Evolutionary conservation across 1,284 basidiomycete genomes (phyloP).

Genomic region (Bjerkandera adusta): DNA sequence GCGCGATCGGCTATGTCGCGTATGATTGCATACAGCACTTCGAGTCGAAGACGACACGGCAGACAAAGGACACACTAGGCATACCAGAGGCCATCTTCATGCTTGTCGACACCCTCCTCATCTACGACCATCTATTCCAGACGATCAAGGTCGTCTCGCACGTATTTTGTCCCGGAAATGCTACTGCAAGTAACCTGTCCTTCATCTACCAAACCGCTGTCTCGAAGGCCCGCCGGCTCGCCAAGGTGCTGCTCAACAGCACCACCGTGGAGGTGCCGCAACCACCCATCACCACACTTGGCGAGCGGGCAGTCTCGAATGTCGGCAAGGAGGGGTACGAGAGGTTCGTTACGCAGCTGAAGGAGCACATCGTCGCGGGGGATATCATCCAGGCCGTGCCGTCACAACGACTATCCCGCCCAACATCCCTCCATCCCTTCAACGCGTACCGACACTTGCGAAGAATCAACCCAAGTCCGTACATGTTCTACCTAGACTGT

Average conservation of each 20-base stretch:
- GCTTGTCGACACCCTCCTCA: slow-evolving; percentile 91
- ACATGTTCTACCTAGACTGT: slow-evolving; percentile 99
- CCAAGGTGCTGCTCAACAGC: slow-evolving; percentile 60
- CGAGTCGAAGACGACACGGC: slow-evolving; percentile 85
- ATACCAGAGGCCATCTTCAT: slow-evolving; percentile 98
- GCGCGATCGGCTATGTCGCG: slow-evolving; percentile 96
- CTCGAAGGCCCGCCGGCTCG: slow-evolving; percentile 73
- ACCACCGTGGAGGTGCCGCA: slow-evolving; percentile 68
- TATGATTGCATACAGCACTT: slow-evolving; percentile 98
- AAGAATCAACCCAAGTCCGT: slow-evolving; percentile 95
- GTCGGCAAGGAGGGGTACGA: slow-evolving; percentile 95
- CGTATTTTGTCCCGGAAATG: slow-evolving; percentile 78
- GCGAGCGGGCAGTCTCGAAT: slow-evolving; percentile 80
- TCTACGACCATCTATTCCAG: slow-evolving; percentile 98
- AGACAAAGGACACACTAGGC: slow-evolving; percentile 71
- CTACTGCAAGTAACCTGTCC: slow-evolving; percentile 60
- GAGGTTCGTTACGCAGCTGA: slow-evolving; percentile 87
- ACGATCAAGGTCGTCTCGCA: slow-evolving; percentile 95
- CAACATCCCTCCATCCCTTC: slow-evolving; percentile 92
- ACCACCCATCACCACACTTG: slow-evolving; percentile 60
- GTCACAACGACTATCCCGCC: slow-evolving; percentile 84
- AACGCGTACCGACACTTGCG: slow-evolving; percentile 94
- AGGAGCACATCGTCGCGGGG: slow-evolving; percentile 92
- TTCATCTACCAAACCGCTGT: slow-evolving; percentile 84
- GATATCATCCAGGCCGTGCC: slow-evolving; percentile 99